phyloP scores from a whole-genome alignment of 495 filamentous ascomycete species.

The Trichodelitschia bisporula region DNA sequence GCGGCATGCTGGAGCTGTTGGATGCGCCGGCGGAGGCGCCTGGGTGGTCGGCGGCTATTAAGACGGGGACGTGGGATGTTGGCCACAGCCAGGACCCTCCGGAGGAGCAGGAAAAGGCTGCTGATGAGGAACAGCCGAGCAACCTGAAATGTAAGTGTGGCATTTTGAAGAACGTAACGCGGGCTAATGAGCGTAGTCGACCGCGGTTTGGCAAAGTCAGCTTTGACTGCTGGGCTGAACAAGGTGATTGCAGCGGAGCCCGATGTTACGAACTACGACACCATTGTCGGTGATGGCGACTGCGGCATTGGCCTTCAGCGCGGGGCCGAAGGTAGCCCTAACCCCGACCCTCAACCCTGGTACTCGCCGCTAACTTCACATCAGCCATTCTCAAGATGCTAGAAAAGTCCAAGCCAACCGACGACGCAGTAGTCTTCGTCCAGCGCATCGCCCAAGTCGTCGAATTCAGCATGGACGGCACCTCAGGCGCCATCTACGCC shows the following conservation, averaged over 20 bases:
- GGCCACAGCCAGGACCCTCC: constrained; percentile 10
- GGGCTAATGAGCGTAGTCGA: too few relatives aligned
- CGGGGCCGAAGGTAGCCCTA: constrained; percentile 46
- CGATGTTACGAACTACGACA: constrained; percentile 72
- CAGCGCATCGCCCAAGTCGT: constrained; percentile 55
- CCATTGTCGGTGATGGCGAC: constrained; percentile 85
- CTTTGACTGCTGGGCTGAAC: constrained; percentile 41
- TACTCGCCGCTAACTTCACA: constrained; percentile 3
- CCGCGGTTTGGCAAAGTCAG: constrained; percentile 25
- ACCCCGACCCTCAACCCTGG: neutral
- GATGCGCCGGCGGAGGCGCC: constrained; percentile 66
- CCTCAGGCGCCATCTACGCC: constrained; percentile 80
- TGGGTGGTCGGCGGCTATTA: constrained; percentile 61
- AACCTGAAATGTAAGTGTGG: constrained; percentile 33
- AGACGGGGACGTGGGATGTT: constrained; percentile 22
- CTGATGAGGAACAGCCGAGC: constrained; percentile 29
- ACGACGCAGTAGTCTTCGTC: constrained; percentile 49
- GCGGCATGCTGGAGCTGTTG: constrained; percentile 63
- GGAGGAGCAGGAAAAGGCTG: constrained; percentile 7
- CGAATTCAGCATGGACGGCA: constrained; percentile 88
- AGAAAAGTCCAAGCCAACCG: constrained; percentile 25
- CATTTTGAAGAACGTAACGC: neutral
- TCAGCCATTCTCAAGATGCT: constrained; percentile 45
- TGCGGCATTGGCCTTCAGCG: constrained; percentile 78
- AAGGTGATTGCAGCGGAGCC: constrained; percentile 54